Evolutionary conservation across 2,329 filamentous ascomycete species (phyloP), one percentile per base, ranked within the genome.

Genomic region (Diaporthe caulivora): DNA sequence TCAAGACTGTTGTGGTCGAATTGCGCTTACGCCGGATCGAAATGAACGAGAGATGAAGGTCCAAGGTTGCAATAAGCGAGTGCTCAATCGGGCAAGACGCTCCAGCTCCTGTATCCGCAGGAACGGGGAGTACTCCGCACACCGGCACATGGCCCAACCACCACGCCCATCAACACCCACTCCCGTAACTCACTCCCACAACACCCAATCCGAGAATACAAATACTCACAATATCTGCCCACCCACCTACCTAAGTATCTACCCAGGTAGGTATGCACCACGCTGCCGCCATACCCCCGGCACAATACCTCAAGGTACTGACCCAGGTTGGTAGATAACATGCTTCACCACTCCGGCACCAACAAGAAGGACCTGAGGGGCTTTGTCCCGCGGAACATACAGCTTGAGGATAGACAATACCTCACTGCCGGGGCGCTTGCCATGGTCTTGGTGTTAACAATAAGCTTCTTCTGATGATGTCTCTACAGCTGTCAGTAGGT

Each of bases 31-130:
- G 62, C 37, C 62, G 47, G 62, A 67, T 67, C 62, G 62, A 67
- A 67, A 67, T 67, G 62, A 67, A 51, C 62, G 31, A 67, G 62
- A 67, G 62, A 67, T 67, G 62, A 67, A 67, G 62, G 62, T 67
- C 62, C 62, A 53, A 67, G 53, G 44, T 67, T 67, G 62, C 31
- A 67, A 21, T 67, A 67, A 67, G 62, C 62, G 62, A 67, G 62
- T 24, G 31, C 62, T 47, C 40, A 53, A 67, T 51, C 47, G n/a
- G 62, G 62, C 62, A 67, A 67, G 62, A 26, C 47, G 62, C 62
- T 15, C 62, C 47, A 51, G 62, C 62, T 65, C 29, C 9, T 65
- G 31, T n/a, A n/a, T 21, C 57, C 29, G 34, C 42, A n/a, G n/a
- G n/a, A n/a, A n/a, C n/a, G n/a, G n/a, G n/a, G n/a, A n/a, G n/a